A percentile compares a stretch with the other conserved stretches of the same genome.
Conservation (phyloP, 2,329 filamentous ascomycete species). For the Botrytis elliptica region DNA sequence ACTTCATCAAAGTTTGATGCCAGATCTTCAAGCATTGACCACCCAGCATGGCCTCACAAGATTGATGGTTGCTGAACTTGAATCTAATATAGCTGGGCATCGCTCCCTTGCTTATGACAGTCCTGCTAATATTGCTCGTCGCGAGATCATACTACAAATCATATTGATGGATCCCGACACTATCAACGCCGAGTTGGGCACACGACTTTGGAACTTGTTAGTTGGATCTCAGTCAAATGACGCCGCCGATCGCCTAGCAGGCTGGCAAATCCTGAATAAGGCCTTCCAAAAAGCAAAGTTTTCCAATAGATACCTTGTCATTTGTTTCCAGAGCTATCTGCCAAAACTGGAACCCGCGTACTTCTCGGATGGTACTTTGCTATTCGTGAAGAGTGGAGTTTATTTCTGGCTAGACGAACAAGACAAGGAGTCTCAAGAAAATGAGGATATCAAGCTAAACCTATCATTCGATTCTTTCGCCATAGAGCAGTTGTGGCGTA, state of each 20-base stretch:
- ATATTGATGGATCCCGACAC: conserved; percentile 60
- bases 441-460: conserved; percentile 47
- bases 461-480: conserved; percentile 52
- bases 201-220: conserved; percentile 68
- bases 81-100: conserved; percentile 41
- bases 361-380: conserved; percentile 60
- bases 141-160: conserved; percentile 57
- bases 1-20: conserved; percentile 46
- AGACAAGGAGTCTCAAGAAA: conserved; percentile 41
- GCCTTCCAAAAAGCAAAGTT: conserved; percentile 45
- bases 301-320: conserved; percentile 55
- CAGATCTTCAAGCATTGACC: conserved; percentile 57
- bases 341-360: conserved; percentile 55
- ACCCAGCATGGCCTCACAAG: conserved; percentile 60
- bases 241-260: conserved; percentile 59
- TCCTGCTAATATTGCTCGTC: conserved; percentile 51
- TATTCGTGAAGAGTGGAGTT: conserved; percentile 58
- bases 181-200: conserved; percentile 61
- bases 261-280: conserved; percentile 66
- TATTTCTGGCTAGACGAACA: conserved; percentile 50
- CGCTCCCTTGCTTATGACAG: conserved; percentile 40
- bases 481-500: conserved; percentile 76
- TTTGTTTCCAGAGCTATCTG: conserved; percentile 56
- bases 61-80: conserved; percentile 64
- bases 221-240: conserved; percentile 63